Evolutionary conservation across 192 early-diverging fungal genomes (phyloP).

Genomic region (Rhizoclosmatium globosum): DNA sequence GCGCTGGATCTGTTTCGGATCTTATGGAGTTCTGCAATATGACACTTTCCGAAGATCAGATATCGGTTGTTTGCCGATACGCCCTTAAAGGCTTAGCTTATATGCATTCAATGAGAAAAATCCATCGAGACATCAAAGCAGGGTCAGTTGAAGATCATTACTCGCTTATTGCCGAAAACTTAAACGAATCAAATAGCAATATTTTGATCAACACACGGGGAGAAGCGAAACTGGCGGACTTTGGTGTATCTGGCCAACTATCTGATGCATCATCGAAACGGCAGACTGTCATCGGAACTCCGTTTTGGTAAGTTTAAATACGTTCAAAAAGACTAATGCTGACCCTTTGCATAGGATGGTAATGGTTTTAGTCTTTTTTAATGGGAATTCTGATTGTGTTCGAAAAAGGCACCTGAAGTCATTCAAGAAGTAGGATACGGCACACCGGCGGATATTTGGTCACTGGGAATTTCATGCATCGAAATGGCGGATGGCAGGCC

Average conservation of each 20-base stretch:
- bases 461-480: constrained; percentile 68
- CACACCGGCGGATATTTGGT: constrained; percentile 70
- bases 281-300: constrained; percentile 70
- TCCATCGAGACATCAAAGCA: constrained; percentile 74
- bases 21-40: constrained; percentile 56
- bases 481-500: constrained; percentile 73
- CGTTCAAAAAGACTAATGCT: not conserved
- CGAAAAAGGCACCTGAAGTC: constrained; percentile 65
- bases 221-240: constrained; percentile 68
- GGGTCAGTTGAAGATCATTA: constrained; percentile 43
- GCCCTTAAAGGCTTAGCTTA: constrained; percentile 63
- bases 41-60: constrained; percentile 61
- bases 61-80: constrained; percentile 57
- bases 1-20: constrained; percentile 63
- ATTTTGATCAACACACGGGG: constrained; percentile 60
- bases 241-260: constrained; percentile 70
- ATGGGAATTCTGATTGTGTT: not conserved
- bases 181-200: constrained; percentile 48
- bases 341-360: constrained; percentile 26
- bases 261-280: constrained; percentile 60
- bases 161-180: not conserved
- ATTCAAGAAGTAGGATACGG: constrained; percentile 72
- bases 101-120: constrained; percentile 64
- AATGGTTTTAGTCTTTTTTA: not conserved
- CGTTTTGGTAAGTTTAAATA: constrained; percentile 61